Evolutionary conservation across 176 grass and related monocot genomes (phyloP).

Genomic region (Eleusine coracana): DNA sequence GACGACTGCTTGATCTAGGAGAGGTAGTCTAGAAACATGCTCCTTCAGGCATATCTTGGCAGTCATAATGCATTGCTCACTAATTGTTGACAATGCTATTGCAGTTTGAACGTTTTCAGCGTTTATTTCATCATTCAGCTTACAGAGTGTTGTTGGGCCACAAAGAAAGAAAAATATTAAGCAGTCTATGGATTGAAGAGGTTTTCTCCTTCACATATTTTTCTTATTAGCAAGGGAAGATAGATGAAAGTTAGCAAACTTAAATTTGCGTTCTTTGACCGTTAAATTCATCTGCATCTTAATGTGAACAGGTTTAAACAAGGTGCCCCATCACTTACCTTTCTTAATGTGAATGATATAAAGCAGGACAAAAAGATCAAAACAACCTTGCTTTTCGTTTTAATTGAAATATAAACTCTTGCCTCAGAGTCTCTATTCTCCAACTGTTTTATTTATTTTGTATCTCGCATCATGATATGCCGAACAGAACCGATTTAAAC

Average conservation of each 20-base stretch:
- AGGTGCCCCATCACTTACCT: neutral
- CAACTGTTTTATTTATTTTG: neutral
- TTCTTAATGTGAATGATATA: neutral
- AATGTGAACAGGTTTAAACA: neutral
- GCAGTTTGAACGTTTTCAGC: constrained; percentile 86
- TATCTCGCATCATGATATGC: constrained; percentile 2
- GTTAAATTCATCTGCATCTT: neutral
- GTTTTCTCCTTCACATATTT: constrained; percentile 25
- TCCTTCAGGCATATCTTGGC: neutral
- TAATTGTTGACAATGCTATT: constrained; percentile 22
- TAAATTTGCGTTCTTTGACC: neutral
- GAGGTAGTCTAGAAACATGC: constrained; percentile 54
- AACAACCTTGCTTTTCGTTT: neutral
- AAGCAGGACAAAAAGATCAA: neutral
- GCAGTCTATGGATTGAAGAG: constrained; percentile 91
- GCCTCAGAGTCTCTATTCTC: neutral
- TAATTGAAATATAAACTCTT: neutral
- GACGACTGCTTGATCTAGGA: constrained; percentile 84
- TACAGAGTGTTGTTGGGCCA: constrained; percentile 80
- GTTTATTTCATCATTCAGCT: constrained; percentile 89
- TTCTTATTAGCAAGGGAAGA: neutral
- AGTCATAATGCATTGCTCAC: neutral
- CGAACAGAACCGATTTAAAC: constrained; percentile 71
- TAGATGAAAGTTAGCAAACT: neutral
- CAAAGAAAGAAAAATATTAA: constrained; percentile 82